These are phyloP conservation scores for Peribolospora kevripleyi DNA, from an alignment of 768 basidiomycete species.

Conservation along the genomic window DNA sequence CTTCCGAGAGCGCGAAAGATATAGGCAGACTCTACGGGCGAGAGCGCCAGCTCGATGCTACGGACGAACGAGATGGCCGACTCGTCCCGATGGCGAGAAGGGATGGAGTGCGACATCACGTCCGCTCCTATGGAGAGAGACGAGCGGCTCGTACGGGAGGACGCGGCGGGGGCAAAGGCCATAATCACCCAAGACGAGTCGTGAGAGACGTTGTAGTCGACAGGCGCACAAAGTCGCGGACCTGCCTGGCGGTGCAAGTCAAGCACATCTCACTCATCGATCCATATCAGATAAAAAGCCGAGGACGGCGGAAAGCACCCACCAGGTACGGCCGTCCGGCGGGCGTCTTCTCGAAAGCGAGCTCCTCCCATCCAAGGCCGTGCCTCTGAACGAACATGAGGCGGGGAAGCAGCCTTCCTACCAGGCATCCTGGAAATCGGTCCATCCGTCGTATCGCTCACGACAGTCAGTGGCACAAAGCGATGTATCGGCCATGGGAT, in stretches of 20 bases:
- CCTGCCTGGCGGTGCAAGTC: neutral
- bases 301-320: neutral
- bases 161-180: neutral
- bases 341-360: neutral
- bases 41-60: constrained; percentile 2
- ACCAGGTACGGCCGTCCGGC: constrained; percentile 2
- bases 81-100: constrained; percentile 2
- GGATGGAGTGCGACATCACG: constrained; percentile 5
- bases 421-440: constrained; percentile 1
- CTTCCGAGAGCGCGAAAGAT: too few species aligned
- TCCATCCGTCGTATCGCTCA: rapidly evolving
- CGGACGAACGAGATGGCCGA: neutral
- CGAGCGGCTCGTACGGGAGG: neutral
- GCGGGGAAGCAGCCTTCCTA: constrained; percentile 3
- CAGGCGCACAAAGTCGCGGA: neutral
- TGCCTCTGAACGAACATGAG: neutral
- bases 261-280: neutral
- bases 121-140: neutral
- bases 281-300: neutral
- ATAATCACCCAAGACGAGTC: constrained; percentile 5
- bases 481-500: too few species aligned
- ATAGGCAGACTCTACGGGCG: neutral
- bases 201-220: constrained; percentile 10
- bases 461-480: neutral
- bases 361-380: neutral